Conservation (phyloP, 176 grass and related monocot species). For the Carex parvula region DNA sequence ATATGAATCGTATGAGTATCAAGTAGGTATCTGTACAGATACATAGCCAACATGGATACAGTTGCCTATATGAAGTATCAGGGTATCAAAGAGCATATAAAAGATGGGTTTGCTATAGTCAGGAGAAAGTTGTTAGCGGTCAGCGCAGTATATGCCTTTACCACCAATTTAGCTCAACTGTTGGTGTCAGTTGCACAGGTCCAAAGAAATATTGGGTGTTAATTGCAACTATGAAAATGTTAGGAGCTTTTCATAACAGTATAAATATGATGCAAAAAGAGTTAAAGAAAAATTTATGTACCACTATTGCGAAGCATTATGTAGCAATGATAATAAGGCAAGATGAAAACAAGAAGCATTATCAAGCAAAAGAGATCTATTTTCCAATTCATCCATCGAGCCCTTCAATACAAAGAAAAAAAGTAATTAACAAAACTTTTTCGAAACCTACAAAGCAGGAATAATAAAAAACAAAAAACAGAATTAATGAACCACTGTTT, state of each 20-base stretch:
- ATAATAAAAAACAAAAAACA: not conserved
- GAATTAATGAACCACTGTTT: not conserved
- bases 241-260: not conserved
- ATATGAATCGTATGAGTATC: not conserved
- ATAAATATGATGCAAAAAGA: not conserved
- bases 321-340: conserved; percentile 98
- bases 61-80: not conserved
- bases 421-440: not conserved
- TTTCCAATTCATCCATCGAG: conserved; percentile 97
- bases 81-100: not conserved
- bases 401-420: conserved; percentile 31
- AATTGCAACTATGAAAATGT: not conserved
- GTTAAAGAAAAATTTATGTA: not conserved
- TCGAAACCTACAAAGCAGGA: not conserved
- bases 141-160: not conserved
- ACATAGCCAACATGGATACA: not conserved
- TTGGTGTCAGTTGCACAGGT: not conserved
- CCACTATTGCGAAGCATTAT: conserved; percentile 85
- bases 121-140: not conserved
- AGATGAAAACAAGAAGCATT: conserved; percentile 77
- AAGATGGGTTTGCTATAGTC: not conserved
- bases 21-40: not conserved
- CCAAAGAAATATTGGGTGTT: not conserved
- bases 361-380: conserved; percentile 98
- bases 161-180: not conserved